These are phyloP conservation scores for Trametes punicea DNA, from an alignment of 768 basidiomycete genomes.

Conservation along the genomic window DNA sequence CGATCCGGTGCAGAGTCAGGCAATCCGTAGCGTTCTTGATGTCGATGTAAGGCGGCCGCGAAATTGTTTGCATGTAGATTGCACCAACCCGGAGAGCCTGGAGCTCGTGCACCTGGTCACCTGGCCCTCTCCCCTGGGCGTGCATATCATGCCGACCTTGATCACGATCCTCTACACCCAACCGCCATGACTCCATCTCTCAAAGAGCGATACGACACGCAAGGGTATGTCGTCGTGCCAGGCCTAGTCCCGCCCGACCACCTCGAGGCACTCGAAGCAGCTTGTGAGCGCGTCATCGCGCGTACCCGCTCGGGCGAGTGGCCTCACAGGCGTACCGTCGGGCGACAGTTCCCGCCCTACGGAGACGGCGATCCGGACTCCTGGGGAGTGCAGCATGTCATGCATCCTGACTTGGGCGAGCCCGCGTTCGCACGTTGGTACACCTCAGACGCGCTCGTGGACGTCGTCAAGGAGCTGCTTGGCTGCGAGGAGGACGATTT, in stretches of 20 bases:
- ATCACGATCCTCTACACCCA: neutral
- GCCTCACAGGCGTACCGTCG: conserved; percentile 67
- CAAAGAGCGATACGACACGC: conserved; percentile 52
- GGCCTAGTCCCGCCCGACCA: conserved; percentile 46
- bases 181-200: conserved; percentile 21
- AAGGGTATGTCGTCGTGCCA: conserved; percentile 65
- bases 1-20: no score
- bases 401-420: conserved; percentile 72
- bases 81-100: neutral
- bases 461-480: conserved; percentile 44
- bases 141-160: neutral
- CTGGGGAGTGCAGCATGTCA: conserved; percentile 80
- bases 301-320: conserved; percentile 59
- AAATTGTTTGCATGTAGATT: neutral
- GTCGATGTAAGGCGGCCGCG: no score
- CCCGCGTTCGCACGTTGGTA: conserved; percentile 66
- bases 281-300: conserved; percentile 48
- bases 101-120: neutral
- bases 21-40: no score
- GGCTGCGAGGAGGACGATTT: conserved; percentile 55
- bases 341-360: conserved; percentile 77
- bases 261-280: conserved; percentile 40
- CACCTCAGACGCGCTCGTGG: conserved; percentile 48
- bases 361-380: conserved; percentile 57
- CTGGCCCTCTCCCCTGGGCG: neutral